Evolutionary conservation across 768 basidiomycete species (phyloP).

Genomic region (Ephemerocybe angulata): DNA sequence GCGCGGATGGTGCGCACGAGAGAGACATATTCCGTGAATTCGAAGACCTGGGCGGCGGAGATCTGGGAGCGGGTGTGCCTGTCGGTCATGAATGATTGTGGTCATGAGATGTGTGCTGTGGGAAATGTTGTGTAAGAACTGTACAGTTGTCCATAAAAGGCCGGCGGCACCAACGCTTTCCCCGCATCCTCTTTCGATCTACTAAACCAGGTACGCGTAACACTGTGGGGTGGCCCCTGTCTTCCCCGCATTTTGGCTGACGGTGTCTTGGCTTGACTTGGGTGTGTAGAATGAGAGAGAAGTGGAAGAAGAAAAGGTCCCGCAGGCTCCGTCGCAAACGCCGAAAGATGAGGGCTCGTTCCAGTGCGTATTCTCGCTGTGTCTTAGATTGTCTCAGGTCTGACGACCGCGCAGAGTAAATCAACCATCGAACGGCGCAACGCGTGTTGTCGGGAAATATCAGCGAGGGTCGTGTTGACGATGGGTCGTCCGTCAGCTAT

Average conservation of each 20-base stretch:
- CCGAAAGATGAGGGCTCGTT: slow-evolving; percentile 95
- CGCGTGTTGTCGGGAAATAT: slow-evolving; percentile 7
- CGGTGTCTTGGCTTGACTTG: neutral
- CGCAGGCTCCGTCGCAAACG: slow-evolving; percentile 90
- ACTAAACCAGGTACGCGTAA: slow-evolving; percentile 27
- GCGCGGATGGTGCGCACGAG: slow-evolving; percentile 14
- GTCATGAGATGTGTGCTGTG: slow-evolving; percentile 14
- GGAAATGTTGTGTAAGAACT: slow-evolving; percentile 40
- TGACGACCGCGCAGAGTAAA: slow-evolving; percentile 34
- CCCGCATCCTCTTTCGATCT: slow-evolving; percentile 20
- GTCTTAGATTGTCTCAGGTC: neutral
- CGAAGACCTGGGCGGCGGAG: slow-evolving; percentile 4
- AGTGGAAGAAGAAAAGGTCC: slow-evolving; percentile 96
- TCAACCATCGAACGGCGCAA: slow-evolving; percentile 7
- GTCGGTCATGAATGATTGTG: neutral
- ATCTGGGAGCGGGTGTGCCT: slow-evolving; percentile 1
- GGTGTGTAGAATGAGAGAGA: slow-evolving; percentile 77
- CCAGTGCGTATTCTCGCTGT: slow-evolving; percentile 56
- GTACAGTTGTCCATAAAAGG: slow-evolving; percentile 31
- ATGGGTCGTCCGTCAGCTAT: neutral
- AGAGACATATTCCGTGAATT: slow-evolving; percentile 13
- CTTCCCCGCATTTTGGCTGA: neutral
- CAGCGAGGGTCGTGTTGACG: neutral
- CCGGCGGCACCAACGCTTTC: neutral
- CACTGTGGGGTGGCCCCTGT: too few species aligned